Conservation (phyloP, 73 alveolate genomes). For the Paramecium pentaurelia region DNA sequence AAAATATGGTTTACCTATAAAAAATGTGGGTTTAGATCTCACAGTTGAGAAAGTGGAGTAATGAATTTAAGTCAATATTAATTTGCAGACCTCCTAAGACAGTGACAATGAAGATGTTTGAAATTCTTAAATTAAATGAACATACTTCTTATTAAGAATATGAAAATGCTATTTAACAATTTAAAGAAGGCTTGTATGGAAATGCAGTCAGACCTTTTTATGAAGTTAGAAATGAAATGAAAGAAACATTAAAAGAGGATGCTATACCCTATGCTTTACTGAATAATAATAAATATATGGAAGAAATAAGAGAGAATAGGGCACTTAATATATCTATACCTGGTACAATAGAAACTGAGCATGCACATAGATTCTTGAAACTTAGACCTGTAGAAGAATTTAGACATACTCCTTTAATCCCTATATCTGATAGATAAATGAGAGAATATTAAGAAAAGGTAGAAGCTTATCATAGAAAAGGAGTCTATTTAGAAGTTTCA, state of each 20-base stretch:
- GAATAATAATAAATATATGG: conserved; percentile 67
- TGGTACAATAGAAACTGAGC: conserved; percentile 81
- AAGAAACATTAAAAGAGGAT: conserved; percentile 68
- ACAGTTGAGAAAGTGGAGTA: conserved; percentile 60
- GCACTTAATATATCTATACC: conserved; percentile 74
- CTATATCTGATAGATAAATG: conserved; percentile 73
- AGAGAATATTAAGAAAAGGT: conserved; percentile 61
- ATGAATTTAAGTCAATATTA: conserved; percentile 7
- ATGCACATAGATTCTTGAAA: conserved; percentile 75
- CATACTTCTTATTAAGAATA: conserved; percentile 71
- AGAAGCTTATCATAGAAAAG: conserved; percentile 71
- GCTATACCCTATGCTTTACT: conserved; percentile 73
- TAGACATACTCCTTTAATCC: conserved; percentile 84
- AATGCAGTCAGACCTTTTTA: conserved; percentile 35
- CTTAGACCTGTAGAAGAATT: conserved; percentile 84
- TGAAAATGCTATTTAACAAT: conserved; percentile 63
- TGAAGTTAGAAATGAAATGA: conserved; percentile 59
- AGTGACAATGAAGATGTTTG: conserved; percentile 65
- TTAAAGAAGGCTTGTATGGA: conserved; percentile 77
- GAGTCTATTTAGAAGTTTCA: conserved; percentile 73
- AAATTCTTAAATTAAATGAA: conserved; percentile 56
- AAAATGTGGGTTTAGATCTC: conserved; percentile 67
- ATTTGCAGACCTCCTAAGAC: conserved; percentile 60
- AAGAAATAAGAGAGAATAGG: conserved; percentile 47
- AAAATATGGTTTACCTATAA: conserved; percentile 60